These are phyloP conservation scores for Emmonsia crescens DNA, from an alignment of 2,329 filamentous ascomycete genomes.

Conservation along the genomic window DNA sequence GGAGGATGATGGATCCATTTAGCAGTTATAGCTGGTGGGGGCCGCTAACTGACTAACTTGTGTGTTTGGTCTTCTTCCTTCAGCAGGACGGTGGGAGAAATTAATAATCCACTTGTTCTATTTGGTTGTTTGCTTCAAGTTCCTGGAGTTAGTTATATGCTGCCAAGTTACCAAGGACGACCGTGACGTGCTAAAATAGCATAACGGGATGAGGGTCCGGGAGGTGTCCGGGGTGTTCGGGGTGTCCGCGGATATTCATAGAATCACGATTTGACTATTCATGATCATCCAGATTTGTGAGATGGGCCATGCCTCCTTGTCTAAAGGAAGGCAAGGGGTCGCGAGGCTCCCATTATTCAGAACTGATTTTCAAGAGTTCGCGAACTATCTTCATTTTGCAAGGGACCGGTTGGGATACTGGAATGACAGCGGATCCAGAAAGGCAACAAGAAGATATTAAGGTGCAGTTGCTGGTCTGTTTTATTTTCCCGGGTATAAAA, in stretches of 20 bases:
- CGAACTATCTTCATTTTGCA: background rate
- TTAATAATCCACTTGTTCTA: background rate
- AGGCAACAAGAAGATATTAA: background rate
- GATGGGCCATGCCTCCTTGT: background rate
- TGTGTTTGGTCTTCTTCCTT: background rate
- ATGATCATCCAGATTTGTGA: background rate
- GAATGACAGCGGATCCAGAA: background rate
- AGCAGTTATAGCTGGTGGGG: background rate
- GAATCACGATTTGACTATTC: background rate
- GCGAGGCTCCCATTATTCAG: background rate
- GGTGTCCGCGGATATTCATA: background rate
- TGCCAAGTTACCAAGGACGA: background rate
- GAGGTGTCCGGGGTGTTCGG: no score
- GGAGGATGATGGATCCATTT: background rate
- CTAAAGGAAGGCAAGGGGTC: background rate
- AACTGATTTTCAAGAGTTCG: background rate
- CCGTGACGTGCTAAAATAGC: background rate
- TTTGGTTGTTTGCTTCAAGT: background rate
- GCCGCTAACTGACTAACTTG: background rate
- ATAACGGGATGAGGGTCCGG: no score
- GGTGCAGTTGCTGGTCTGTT: background rate
- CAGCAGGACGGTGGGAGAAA: background rate
- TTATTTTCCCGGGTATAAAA: background rate
- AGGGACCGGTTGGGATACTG: background rate
- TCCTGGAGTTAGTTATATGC: background rate